Evolutionary conservation across 2,329 filamentous ascomycete genomes (phyloP), one percentile per base, ranked within the genome.

Genomic region (Pyrenophora seminiperda): DNA sequence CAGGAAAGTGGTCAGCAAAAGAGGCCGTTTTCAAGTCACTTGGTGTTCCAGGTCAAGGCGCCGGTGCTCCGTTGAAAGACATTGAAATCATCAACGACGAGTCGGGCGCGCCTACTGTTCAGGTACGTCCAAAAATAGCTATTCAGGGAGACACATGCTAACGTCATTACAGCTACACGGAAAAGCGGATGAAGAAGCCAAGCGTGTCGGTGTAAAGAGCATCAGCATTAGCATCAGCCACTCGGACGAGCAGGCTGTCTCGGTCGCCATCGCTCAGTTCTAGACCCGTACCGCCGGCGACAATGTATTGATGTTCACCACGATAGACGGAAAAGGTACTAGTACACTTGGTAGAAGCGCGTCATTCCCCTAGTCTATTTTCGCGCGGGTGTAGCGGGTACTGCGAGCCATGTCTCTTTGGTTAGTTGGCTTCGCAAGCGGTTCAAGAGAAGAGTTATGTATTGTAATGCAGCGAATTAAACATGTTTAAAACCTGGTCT

Each of bases 1-100:
- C 93, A 4, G 94, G 94, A 41, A 86, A 91, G 62, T 99, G 94
- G 94, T 93, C 88, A 66, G 94, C 94, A 29, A 99, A 99, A 80
- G 94, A 99, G 77, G 94, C 94, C 20, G 92, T 99, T 1, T 99
- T 99, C 83, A 99, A 99, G 84, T 91, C 90, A 30, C 81, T 99
- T 11, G 91, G 92, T 61, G 92, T 97, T 10, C 78, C 83, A 63
- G 88, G 92, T 75, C 87, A 89, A 76, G 94, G 94, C 54, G 92
- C 89, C 7, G 94, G 95, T 59, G 93, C 94, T 52, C 82, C 91
- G 13, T 75, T 99, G 76, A 94, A 88, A 79, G 92, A 97, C 33
- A 99, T 99, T 77, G 95, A 99, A 78, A 93, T 99, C 65, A 75
- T 84, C 55, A 87, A 86, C 66, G 87, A 92, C 67, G 86, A 89